Percentiles rank a stretch among this genome's conserved stretches.
These are phyloP conservation scores for Pythium periplocum DNA, from an alignment of 352 stramenopile species.

Conservation along the genomic window DNA sequence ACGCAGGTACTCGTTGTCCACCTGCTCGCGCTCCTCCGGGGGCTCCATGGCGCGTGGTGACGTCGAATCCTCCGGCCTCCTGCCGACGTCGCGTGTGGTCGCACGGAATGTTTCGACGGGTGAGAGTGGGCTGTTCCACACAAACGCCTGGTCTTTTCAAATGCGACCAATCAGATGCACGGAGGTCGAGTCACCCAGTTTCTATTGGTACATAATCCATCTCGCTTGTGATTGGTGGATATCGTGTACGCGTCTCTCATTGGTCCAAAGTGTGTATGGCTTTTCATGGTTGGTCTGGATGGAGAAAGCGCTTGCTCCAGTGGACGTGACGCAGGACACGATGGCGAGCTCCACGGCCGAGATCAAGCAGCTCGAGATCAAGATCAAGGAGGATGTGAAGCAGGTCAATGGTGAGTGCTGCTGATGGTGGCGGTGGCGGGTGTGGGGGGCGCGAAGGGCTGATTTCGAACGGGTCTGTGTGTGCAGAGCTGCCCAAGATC, in stretches of 20 bases:
- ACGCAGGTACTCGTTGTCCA: slow-evolving; percentile 74
- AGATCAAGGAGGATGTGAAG: slow-evolving; percentile 85
- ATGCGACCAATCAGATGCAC: too few relatives aligned
- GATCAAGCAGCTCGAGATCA: slow-evolving; percentile 84
- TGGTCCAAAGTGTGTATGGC: slow-evolving; percentile 19
- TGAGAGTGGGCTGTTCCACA: too few relatives aligned
- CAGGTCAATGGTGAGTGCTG: slow-evolving; percentile 61
- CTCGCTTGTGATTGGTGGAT: too few relatives aligned
- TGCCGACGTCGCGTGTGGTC: too few relatives aligned
- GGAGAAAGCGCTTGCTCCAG: neutral
- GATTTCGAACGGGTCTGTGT: too few relatives aligned
- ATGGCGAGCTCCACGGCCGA: slow-evolving; percentile 53
- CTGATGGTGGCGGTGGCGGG: too few relatives aligned
- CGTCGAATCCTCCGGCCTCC: too few relatives aligned
- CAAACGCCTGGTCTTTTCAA: too few relatives aligned
- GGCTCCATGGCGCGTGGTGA: slow-evolving; percentile 11
- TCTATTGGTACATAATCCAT: too few relatives aligned
- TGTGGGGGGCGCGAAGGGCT: too few relatives aligned
- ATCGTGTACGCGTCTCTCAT: slow-evolving; percentile 3
- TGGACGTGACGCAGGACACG: slow-evolving; percentile 6
- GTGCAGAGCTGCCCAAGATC: slow-evolving; percentile 64
- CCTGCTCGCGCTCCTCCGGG: slow-evolving; percentile 24
- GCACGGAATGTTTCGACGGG: too few relatives aligned
- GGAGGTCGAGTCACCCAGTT: too few relatives aligned
- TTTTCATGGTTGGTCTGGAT: slow-evolving; percentile 20